phyloP scores from a whole-genome alignment of 1,139 yeast species.

The Taphrina wiesneri region DNA sequence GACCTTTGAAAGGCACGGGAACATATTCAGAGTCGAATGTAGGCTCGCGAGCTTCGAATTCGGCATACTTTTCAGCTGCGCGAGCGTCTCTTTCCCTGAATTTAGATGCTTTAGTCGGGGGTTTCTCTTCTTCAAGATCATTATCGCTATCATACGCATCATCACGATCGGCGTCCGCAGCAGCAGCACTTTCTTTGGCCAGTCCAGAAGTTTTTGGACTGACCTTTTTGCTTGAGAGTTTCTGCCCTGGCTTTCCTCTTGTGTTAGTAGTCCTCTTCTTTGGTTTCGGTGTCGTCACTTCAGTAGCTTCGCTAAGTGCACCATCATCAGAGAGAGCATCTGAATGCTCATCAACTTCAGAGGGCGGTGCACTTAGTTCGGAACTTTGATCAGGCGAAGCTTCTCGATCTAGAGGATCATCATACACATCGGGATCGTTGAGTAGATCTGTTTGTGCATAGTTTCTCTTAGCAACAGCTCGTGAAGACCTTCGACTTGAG shows the following conservation, averaged over 20 bases:
- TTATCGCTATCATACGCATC: conserved; percentile 10
- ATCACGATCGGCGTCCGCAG: not conserved
- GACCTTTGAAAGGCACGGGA: conserved; percentile 32
- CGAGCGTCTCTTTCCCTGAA: conserved; percentile 22
- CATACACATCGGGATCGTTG: conserved; percentile 26
- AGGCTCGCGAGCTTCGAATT: conserved; percentile 23
- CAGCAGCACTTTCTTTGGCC: not conserved
- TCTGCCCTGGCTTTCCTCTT: not conserved
- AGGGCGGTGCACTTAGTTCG: conserved; percentile 20
- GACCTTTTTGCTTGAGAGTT: not conserved
- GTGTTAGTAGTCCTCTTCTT: not conserved
- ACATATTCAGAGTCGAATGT: conserved; percentile 31
- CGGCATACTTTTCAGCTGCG: conserved; percentile 26
- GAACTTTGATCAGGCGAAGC: conserved; percentile 31
- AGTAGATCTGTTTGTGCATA: conserved; percentile 19
- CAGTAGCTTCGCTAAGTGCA: conserved; percentile 1
- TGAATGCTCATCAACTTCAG: conserved; percentile 8
- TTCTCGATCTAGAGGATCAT: conserved; percentile 17
- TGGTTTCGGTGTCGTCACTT: not conserved
- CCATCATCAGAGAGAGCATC: not conserved
- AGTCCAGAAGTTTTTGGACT: not conserved
- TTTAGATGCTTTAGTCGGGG: conserved; percentile 22
- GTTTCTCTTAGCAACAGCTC: conserved; percentile 9
- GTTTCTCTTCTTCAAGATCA: conserved; percentile 14
- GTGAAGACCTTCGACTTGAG: conserved; percentile 14